These are phyloP conservation scores for Cinnamomum chago DNA, from an alignment of 164 flowering plant species.

Conservation along the genomic window DNA sequence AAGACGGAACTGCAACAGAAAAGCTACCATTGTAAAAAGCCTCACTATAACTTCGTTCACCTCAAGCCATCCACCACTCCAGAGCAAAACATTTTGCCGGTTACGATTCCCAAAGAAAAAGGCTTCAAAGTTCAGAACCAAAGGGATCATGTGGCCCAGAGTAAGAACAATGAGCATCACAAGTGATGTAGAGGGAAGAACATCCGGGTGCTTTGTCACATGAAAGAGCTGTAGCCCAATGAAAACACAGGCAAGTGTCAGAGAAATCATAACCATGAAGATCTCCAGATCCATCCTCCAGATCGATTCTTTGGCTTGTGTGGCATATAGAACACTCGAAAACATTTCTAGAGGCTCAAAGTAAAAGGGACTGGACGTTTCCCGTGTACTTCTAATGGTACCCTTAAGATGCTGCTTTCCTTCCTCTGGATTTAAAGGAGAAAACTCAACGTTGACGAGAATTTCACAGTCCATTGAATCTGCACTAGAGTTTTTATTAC, in stretches of 20 bases:
- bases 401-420: conserved; percentile 35
- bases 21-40: conserved; percentile 46
- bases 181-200: conserved; percentile 46
- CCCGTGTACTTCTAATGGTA: conserved; percentile 45
- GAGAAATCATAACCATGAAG: conserved; percentile 48
- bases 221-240: conserved; percentile 44
- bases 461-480: conserved; percentile 53
- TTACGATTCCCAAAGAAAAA: conserved; percentile 24
- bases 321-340: conserved; percentile 15
- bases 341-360: conserved; percentile 38
- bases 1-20: conserved; percentile 51
- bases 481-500: neutral
- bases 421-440: conserved; percentile 29
- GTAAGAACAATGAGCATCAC: conserved; percentile 55
- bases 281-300: conserved; percentile 65
- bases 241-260: conserved; percentile 50
- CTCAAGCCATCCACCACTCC: conserved; percentile 47
- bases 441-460: conserved; percentile 41
- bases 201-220: conserved; percentile 44
- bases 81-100: conserved; percentile 17
- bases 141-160: conserved; percentile 57
- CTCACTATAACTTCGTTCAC: conserved; percentile 50
- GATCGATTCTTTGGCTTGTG: conserved; percentile 18
- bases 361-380: conserved; percentile 40
- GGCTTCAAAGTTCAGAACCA: conserved; percentile 59